These are phyloP conservation scores for Blakeslea trispora DNA, from an alignment of 371 early-diverging fungal species.

Conservation along the genomic window DNA sequence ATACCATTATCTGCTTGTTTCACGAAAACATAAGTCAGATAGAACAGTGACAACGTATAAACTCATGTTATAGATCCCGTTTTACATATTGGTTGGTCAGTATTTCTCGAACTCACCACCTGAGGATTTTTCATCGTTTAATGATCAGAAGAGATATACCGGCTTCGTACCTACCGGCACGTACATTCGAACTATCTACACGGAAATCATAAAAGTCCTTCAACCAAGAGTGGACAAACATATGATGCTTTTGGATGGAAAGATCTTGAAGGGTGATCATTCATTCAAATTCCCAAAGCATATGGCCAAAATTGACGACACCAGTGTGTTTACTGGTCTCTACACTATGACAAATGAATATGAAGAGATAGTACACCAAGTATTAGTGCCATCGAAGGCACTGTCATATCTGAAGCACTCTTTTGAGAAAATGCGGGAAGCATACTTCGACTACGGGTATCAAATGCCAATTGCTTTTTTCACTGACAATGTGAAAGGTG, in stretches of 20 bases:
- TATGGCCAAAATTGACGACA: slow-evolving; percentile 1
- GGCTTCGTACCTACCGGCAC: neutral
- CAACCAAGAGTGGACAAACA: slow-evolving; percentile 6
- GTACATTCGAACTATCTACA: slow-evolving; percentile 5
- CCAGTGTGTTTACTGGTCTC: slow-evolving; percentile 1
- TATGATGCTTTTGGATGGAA: slow-evolving; percentile 8
- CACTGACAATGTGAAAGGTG: slow-evolving; percentile 1
- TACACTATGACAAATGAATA: slow-evolving; percentile 3
- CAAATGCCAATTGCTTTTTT: slow-evolving; percentile 3
- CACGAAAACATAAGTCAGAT: too few relatives aligned
- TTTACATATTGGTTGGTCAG: too few relatives aligned
- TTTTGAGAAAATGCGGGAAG: slow-evolving; percentile 6
- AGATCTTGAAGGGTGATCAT: slow-evolving; percentile 6
- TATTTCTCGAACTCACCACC: too few relatives aligned
- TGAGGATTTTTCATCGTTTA: slow-evolving; percentile 1
- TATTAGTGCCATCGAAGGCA: slow-evolving; percentile 3
- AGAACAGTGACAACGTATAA: too few relatives aligned
- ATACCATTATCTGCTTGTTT: too few relatives aligned
- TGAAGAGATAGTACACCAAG: neutral
- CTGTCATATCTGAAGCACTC: slow-evolving; percentile 1
- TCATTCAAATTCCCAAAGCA: slow-evolving; percentile 8
- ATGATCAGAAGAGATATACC: slow-evolving; percentile 4
- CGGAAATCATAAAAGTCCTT: slow-evolving; percentile 2
- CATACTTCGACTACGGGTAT: neutral
- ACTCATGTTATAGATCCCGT: too few relatives aligned